phyloP scores from a whole-genome alignment of 108 stramenopile genomes.

The Aurantiochytrium sp. region DNA sequence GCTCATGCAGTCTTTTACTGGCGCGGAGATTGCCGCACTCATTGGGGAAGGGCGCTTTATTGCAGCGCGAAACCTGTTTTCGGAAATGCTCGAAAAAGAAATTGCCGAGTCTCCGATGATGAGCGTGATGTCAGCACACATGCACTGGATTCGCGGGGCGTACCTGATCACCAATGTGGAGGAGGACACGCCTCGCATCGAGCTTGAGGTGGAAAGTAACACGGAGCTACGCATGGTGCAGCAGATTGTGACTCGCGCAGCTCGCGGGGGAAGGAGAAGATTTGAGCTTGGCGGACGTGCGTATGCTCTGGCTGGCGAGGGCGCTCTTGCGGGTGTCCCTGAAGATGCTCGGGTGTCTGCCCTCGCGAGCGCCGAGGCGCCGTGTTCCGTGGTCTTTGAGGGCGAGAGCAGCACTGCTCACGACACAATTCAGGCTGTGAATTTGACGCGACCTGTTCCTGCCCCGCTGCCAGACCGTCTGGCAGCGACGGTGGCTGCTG shows the following conservation, averaged over 20 bases:
- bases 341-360: background rate
- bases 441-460: constrained; percentile 15
- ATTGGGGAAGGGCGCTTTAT: background rate
- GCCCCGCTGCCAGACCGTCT: background rate
- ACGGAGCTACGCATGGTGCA: background rate
- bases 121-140: background rate
- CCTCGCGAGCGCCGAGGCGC: background rate
- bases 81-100: background rate
- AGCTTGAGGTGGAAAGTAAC: background rate
- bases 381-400: background rate
- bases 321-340: background rate
- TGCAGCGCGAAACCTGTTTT: background rate
- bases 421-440: constrained; percentile 25
- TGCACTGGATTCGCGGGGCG: constrained; percentile 22
- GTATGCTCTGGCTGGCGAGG: background rate
- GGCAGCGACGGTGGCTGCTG: background rate
- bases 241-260: background rate
- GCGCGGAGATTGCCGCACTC: constrained; percentile 20
- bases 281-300: background rate
- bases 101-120: background rate
- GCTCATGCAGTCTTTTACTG: constrained; percentile 31
- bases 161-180: constrained; percentile 30
- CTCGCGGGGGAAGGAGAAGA: background rate
- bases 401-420: background rate
- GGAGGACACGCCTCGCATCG: background rate